A percentile compares a stretch with the other conserved stretches of the same genome.
phyloP scores from a whole-genome alignment of 345 rosid genomes.

The Crucihimalaya himalaica region DNA sequence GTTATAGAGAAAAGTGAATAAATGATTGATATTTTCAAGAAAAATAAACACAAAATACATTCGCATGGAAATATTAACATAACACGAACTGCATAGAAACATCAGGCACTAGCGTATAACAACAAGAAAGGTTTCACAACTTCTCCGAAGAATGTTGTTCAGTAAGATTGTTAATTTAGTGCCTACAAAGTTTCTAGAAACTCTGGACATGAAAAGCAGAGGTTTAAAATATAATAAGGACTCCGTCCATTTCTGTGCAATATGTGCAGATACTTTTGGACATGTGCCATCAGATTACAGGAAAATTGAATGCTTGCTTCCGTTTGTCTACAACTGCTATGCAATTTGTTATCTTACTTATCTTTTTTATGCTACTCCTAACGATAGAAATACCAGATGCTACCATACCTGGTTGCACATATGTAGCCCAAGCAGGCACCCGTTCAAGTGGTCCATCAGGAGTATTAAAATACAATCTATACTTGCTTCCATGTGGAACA shows the following conservation, averaged over 20 bases:
- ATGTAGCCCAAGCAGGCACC: slow-evolving; percentile 96
- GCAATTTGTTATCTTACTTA: slow-evolving; percentile 18
- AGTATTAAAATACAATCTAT: slow-evolving; percentile 90
- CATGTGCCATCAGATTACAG: not conserved
- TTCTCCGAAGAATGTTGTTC: not conserved
- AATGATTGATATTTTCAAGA: not conserved
- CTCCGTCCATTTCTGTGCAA: not conserved
- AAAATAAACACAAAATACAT: not conserved
- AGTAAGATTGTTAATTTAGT: not conserved
- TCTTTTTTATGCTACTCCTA: slow-evolving; percentile 24
- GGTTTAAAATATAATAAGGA: not conserved
- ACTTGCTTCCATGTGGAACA: slow-evolving; percentile 92
- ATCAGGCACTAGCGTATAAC: slow-evolving; percentile 4
- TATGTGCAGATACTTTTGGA: not conserved
- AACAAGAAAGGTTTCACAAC: slow-evolving; percentile 4
- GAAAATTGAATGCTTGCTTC: slow-evolving; percentile 6
- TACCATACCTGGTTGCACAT: slow-evolving; percentile 80
- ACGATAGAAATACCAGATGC: slow-evolving; percentile 1
- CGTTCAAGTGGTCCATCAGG: slow-evolving; percentile 87
- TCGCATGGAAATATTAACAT: not conserved
- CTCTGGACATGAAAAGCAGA: slow-evolving; percentile 18
- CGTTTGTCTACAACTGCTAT: not conserved
- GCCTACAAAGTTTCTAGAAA: not conserved
- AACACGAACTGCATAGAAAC: slow-evolving; percentile 1
- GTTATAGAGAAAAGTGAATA: not conserved